Evolutionary conservation across 768 basidiomycete genomes (phyloP).

Genomic region (Russula sp.): DNA sequence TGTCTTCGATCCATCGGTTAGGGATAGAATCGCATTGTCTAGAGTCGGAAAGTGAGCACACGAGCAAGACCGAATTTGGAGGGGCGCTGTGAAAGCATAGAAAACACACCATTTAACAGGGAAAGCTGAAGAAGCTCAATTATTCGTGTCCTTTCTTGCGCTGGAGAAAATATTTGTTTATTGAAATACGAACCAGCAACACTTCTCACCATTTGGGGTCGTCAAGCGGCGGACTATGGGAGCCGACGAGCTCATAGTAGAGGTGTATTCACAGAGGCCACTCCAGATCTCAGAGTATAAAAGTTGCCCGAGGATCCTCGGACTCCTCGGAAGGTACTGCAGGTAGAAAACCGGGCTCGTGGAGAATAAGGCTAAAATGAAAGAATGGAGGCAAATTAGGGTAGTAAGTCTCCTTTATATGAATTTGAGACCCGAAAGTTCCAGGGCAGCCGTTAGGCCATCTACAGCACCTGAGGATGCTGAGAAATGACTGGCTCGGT

Average conservation of each 20-base stretch:
- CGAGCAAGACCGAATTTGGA: not conserved
- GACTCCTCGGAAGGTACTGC: not conserved
- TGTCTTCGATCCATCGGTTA: slow-evolving; percentile 2
- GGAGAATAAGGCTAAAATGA: not conserved
- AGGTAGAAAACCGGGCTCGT: not conserved
- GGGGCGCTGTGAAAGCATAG: not conserved
- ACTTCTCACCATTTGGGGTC: not conserved
- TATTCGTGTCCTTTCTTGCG: not conserved
- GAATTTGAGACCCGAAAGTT: not conserved
- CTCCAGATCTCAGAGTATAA: not conserved
- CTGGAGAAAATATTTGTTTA: not conserved
- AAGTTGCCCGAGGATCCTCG: not conserved
- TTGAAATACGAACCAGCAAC: not conserved
- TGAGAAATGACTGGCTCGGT: not conserved
- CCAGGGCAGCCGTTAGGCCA: not conserved
- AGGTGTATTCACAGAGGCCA: not conserved
- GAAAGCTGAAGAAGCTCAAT: not conserved
- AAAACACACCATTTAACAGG: not conserved
- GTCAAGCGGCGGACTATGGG: not conserved
- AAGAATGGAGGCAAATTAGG: not conserved
- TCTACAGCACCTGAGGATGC: not conserved
- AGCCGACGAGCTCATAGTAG: not conserved
- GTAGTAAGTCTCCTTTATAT: not conserved
- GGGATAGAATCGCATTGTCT: slow-evolving; percentile 7
- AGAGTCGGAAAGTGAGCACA: not conserved